Conservation (phyloP, 129 eudicot genomes). For the Deinandra increscens region DNA sequence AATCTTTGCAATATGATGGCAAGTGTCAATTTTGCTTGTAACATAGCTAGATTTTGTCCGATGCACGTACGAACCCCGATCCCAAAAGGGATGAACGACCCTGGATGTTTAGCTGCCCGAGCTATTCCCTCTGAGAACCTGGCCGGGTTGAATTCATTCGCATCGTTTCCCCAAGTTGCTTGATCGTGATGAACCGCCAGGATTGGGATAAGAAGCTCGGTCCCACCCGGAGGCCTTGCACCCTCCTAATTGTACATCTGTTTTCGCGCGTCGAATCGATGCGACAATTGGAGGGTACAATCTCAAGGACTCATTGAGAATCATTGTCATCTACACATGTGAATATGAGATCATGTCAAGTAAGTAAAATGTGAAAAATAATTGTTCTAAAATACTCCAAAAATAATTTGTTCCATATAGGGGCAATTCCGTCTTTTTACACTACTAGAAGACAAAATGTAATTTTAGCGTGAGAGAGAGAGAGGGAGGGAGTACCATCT, state of each 20-base stretch:
- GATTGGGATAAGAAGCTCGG: slow-evolving; percentile 78
- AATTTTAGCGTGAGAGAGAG: slow-evolving; percentile 25
- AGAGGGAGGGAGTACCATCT: slow-evolving; percentile 54
- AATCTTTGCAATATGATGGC: slow-evolving; percentile 61
- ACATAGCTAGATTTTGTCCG: slow-evolving; percentile 81
- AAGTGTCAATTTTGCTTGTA: slow-evolving; percentile 75
- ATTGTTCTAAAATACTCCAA: not conserved
- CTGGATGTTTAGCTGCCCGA: slow-evolving; percentile 79
- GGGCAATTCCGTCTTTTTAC: slow-evolving; percentile 11
- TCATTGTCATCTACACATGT: slow-evolving; percentile 71
- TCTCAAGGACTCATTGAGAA: slow-evolving; percentile 72
- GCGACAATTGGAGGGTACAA: slow-evolving; percentile 90
- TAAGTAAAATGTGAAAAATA: not conserved
- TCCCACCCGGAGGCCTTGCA: slow-evolving; percentile 67
- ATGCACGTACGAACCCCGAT: slow-evolving; percentile 75
- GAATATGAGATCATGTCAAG: not conserved
- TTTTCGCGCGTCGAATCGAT: slow-evolving; percentile 67
- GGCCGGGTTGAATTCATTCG: slow-evolving; percentile 73
- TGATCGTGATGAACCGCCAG: slow-evolving; percentile 91
- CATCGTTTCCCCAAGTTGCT: slow-evolving; percentile 81
- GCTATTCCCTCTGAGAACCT: slow-evolving; percentile 81
- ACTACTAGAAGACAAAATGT: slow-evolving; percentile 31
- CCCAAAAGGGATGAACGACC: slow-evolving; percentile 78
- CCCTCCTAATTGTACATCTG: slow-evolving; percentile 74
- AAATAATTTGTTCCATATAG: not conserved